Evolutionary conservation across 2,329 filamentous ascomycete genomes (phyloP), one percentile per base, ranked within the genome.

Genomic region (Diplodia intermedia): DNA sequence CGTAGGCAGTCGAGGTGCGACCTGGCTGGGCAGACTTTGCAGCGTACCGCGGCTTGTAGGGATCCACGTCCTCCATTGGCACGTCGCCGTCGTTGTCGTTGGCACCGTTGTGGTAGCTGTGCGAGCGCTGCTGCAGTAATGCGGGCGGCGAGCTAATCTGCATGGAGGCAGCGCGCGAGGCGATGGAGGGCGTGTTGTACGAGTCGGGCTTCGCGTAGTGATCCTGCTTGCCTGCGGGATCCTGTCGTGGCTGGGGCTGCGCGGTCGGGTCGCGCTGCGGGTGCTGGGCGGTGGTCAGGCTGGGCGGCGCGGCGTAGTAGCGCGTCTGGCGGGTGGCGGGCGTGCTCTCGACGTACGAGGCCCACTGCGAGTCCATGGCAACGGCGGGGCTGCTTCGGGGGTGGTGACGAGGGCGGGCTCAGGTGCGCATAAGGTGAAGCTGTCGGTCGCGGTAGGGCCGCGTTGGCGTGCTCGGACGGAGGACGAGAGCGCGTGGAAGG

Each of bases 31-130:
- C 88, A 53, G 92, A 88, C 81, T 93, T 88, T 69, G 91, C 88
- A 80, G 70, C 71, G 69, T 97, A 97, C 80, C 97, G 97, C 76
- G 92, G 89, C 79, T 90, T 88, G 81, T 96, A 96, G 57, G 91
- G 88, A 79, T 97, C 94, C 70, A 88, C 88, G 79, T 97, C 94
- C 80, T 95, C 92, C 94, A 97, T 97, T 70, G 79, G 75, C 65
- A 84, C 76, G 72, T 83, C 82, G 67, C 79, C 79, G 72, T 83
- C 82, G 69, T 76, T 79, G 72, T 83, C 82, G 69, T 76, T 75
- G 72, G 81, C 78, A 43, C 72, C 72, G 71, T 78, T 79, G 69
- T 73, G 55, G 75, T 76, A 80, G 60, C 79, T 78, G 55, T 73
- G 71, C 49, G 71, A 77, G 69, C 76, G 76, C 68, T 66, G 74